Evolutionary conservation across 2,329 filamentous ascomycete species (phyloP).

Genomic region (Penicillium sp.): DNA sequence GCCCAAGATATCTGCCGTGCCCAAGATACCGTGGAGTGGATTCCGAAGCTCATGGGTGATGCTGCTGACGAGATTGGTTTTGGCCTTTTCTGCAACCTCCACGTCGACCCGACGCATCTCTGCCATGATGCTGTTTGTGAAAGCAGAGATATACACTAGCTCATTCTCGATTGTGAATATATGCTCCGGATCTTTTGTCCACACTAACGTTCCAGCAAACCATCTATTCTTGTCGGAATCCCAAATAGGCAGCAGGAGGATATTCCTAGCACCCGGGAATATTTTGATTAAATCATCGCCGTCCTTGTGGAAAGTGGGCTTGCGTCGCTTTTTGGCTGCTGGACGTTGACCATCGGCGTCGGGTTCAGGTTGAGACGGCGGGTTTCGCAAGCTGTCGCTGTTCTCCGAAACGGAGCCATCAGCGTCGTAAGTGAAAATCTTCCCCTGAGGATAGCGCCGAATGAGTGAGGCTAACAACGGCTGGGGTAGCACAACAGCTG

Average conservation of each 20-base stretch:
- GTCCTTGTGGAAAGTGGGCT: conserved; percentile 15
- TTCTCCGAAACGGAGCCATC: conserved; percentile 26
- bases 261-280: conserved; percentile 26
- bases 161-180: conserved; percentile 29
- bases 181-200: conserved; percentile 28
- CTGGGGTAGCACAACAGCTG: conserved; percentile 20
- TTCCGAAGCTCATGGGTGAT: conserved; percentile 38
- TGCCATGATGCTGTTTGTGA: conserved; percentile 36
- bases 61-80: conserved; percentile 33
- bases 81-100: conserved; percentile 31
- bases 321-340: conserved; percentile 16
- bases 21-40: conserved; percentile 38
- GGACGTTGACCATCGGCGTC: not conserved
- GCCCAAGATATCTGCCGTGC: conserved; percentile 32
- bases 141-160: conserved; percentile 29
- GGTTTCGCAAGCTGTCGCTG: conserved; percentile 13
- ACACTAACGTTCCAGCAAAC: conserved; percentile 30
- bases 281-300: conserved; percentile 19
- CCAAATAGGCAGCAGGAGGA: conserved; percentile 34
- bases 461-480: conserved; percentile 20
- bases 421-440: conserved; percentile 28
- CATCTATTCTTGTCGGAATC: conserved; percentile 30
- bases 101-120: conserved; percentile 32
- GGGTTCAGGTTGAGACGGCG: not conserved
- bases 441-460: conserved; percentile 27